Evolutionary conservation across 179 eudicot species (phyloP).

Genomic region (Camellia oleifera): DNA sequence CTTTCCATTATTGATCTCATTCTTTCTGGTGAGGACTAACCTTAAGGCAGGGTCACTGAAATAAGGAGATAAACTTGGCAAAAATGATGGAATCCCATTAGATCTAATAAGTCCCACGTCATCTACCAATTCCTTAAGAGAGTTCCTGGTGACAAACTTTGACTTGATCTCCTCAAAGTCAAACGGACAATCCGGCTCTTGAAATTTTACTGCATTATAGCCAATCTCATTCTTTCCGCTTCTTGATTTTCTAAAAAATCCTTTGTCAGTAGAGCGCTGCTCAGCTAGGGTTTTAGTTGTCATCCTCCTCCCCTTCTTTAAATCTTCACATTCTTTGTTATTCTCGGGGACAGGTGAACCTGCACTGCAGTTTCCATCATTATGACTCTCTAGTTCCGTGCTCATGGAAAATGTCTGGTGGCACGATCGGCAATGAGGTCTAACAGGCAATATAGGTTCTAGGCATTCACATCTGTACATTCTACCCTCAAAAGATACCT

Average conservation of each 20-base stretch:
- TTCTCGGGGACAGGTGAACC: constrained; percentile 24
- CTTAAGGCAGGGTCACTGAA: constrained; percentile 43
- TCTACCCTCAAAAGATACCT: constrained; percentile 29
- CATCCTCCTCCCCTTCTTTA: constrained; percentile 21
- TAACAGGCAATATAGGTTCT: constrained; percentile 64
- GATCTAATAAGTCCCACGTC: constrained; percentile 64
- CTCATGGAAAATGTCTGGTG: constrained; percentile 50
- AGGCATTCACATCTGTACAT: constrained; percentile 66
- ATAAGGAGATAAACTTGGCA: constrained; percentile 39
- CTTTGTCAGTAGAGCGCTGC: constrained; percentile 15
- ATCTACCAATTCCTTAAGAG: constrained; percentile 58
- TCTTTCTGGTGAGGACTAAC: constrained; percentile 23
- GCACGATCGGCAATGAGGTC: constrained; percentile 65
- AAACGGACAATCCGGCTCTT: constrained; percentile 46
- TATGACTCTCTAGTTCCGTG: constrained; percentile 48
- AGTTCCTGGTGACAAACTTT: constrained; percentile 54
- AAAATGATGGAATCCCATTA: constrained; percentile 51
- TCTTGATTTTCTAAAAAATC: constrained; percentile 27
- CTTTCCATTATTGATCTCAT: constrained; percentile 5
- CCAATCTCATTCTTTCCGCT: constrained; percentile 23
- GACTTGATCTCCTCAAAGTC: constrained; percentile 60
- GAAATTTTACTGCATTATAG: constrained; percentile 26
- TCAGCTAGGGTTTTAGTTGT: constrained; percentile 25
- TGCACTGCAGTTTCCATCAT: constrained; percentile 35
- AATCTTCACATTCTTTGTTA: constrained; percentile 27